Conservation (phyloP, 2,329 filamentous ascomycete genomes). For the Pyricularia pennisetigena region DNA sequence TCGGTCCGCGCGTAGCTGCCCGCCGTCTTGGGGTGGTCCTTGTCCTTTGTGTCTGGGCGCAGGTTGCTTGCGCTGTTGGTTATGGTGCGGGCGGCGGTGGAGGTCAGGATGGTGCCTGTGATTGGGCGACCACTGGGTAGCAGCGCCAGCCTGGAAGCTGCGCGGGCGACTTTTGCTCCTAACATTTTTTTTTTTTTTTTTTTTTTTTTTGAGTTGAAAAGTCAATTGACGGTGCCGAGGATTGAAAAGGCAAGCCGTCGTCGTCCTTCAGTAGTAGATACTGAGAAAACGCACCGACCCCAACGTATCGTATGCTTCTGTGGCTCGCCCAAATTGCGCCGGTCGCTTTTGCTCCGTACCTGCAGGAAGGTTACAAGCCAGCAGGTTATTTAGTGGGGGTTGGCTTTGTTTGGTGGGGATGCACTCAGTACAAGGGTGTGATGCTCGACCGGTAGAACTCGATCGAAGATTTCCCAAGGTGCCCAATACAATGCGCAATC, state of each 20-base stretch:
- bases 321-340: background rate
- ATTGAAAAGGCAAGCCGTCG: background rate
- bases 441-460: too few relatives aligned
- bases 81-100: background rate
- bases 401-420: background rate
- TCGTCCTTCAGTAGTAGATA: background rate
- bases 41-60: conserved; percentile 1
- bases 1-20: conserved; percentile 22
- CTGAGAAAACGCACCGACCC: too few relatives aligned
- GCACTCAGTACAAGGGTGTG: background rate
- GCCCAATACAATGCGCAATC: too few relatives aligned
- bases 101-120: background rate
- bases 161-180: background rate
- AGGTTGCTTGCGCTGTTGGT: background rate
- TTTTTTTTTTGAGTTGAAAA: too few relatives aligned
- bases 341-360: background rate
- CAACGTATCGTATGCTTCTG: background rate
- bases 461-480: too few relatives aligned
- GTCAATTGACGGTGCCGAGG: background rate
- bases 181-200: too few relatives aligned
- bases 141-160: background rate
- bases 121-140: background rate
- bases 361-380: background rate
- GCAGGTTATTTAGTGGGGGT: background rate
- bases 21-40: conserved; percentile 4